phyloP scores from a whole-genome alignment of 331 rosid genomes.

The Malus hybrid region DNA sequence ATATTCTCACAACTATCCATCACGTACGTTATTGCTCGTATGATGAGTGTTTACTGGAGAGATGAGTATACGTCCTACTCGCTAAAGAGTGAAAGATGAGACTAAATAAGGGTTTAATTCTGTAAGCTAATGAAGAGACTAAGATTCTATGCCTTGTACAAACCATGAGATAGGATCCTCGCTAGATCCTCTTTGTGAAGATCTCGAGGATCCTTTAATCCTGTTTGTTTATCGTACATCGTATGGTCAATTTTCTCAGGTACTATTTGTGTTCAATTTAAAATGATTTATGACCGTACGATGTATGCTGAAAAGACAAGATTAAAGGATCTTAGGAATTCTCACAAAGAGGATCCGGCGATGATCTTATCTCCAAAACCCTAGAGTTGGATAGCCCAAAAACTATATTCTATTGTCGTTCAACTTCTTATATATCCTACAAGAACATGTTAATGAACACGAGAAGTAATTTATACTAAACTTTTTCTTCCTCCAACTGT shows the following conservation, averaged over 20 bases:
- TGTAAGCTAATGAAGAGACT: neutral
- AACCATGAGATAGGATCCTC: no score
- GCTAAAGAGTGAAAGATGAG: neutral
- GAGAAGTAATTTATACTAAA: neutral
- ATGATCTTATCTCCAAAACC: no score
- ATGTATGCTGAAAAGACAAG: no score
- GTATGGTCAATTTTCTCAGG: no score
- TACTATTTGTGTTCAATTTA: no score
- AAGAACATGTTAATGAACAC: neutral
- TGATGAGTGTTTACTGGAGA: neutral
- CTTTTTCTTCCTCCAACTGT: conserved; percentile 11
- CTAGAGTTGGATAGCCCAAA: no score
- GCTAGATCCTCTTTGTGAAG: no score
- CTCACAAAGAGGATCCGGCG: no score
- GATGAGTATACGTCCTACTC: neutral
- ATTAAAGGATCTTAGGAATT: fast-evolving
- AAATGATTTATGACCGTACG: no score
- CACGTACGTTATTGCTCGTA: neutral
- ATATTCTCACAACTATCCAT: neutral
- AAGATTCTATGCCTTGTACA: neutral
- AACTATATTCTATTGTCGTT: no score
- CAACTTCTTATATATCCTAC: neutral
- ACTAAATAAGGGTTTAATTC: neutral
- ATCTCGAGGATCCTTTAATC: no score
- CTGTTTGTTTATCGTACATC: fast-evolving